Percentiles rank a stretch among this genome's conserved stretches.
Conservation (phyloP, 331 rosid genomes). For the Pyrus hybrid region DNA sequence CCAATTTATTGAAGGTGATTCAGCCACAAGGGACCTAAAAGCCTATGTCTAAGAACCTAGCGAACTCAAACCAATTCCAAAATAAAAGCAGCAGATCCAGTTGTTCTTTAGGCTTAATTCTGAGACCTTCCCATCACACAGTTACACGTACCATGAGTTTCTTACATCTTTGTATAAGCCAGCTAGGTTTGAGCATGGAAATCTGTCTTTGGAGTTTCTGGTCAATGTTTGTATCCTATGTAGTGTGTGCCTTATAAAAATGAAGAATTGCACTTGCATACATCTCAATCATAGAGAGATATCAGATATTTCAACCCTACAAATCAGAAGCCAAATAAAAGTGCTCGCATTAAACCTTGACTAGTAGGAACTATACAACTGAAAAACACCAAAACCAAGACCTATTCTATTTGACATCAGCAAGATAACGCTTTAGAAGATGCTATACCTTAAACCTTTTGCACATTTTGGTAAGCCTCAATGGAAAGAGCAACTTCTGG, state of each 20-base stretch:
- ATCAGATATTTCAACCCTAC: not conserved
- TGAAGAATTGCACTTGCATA: not conserved
- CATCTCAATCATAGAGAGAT: not conserved
- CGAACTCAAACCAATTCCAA: not conserved
- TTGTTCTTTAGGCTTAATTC: not conserved
- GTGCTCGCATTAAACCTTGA: not conserved
- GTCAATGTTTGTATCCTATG: not conserved
- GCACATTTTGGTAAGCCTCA: slow-evolving; percentile 70
- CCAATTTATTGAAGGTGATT: not conserved
- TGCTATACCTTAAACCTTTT: slow-evolving; percentile 48
- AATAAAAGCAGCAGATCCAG: not conserved
- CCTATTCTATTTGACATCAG: slow-evolving; percentile 1
- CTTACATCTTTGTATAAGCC: not conserved
- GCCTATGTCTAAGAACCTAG: not conserved
- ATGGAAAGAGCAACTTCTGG: slow-evolving; percentile 65
- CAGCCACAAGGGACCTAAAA: not conserved
- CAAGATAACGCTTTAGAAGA: not conserved
- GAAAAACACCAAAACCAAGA: not conserved
- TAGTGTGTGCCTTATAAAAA: not conserved
- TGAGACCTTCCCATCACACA: not conserved
- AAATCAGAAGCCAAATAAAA: not conserved
- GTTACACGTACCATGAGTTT: no score
- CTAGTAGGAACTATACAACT: not conserved
- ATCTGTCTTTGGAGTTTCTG: not conserved
- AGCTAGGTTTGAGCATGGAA: not conserved